Conservation (phyloP, 176 grass and related monocot genomes). For the Paspalum vaginatum region DNA sequence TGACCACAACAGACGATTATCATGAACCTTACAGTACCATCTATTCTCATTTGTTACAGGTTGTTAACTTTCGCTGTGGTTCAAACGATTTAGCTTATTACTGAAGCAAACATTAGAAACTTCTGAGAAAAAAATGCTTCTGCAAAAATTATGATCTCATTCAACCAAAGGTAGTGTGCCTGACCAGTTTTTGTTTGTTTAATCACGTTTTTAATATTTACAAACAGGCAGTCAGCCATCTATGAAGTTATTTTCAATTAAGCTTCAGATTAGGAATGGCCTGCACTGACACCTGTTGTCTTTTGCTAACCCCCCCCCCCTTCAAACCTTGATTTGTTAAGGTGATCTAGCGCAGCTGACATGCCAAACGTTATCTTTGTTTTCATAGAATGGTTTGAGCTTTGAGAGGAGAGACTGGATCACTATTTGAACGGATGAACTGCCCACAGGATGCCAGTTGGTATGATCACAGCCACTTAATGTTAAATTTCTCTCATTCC, state of each 20-base stretch:
- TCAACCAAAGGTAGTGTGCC: conserved; percentile 62
- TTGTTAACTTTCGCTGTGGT: conserved; percentile 95
- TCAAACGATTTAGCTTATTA: conserved; percentile 78
- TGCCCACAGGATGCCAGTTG: conserved; percentile 72
- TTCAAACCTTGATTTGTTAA: background rate
- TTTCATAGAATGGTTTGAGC: conserved; percentile 86
- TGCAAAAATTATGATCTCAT: conserved; percentile 97
- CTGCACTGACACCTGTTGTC: conserved; percentile 1
- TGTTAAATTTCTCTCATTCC: conserved; percentile 33
- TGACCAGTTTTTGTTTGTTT: conserved; percentile 8
- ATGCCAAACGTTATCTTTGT: conserved; percentile 1
- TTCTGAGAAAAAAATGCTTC: conserved; percentile 71
- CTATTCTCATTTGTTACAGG: conserved; percentile 47
- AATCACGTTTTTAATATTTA: conserved; percentile 10
- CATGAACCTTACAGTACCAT: conserved; percentile 16
- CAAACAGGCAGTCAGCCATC: background rate
- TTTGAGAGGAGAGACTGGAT: conserved; percentile 96
- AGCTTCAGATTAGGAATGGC: background rate
- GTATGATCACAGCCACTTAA: conserved; percentile 47
- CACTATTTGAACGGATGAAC: conserved; percentile 70
- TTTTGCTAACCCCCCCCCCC: background rate
- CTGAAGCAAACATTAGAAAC: conserved; percentile 78
- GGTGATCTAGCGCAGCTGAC: background rate
- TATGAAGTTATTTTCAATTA: background rate
- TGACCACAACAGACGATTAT: background rate